Base-by-base conservation (phyloP, 2,329 filamentous ascomycete species). In the Westerdykella aurantiaca region DNA sequence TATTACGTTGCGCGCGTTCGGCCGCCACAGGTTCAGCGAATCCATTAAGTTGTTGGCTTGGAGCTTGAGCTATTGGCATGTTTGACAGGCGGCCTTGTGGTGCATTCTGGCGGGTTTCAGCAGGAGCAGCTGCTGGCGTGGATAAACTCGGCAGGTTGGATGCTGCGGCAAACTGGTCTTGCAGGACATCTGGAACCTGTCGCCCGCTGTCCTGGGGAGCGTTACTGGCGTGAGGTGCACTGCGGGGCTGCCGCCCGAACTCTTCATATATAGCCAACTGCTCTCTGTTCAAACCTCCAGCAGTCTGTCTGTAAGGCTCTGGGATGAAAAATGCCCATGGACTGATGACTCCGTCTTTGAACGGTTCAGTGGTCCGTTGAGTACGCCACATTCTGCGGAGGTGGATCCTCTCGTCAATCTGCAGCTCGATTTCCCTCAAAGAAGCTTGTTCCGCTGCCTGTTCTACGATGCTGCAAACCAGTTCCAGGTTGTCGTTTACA, bases 231-330 rank as follows among this genome's bases (percentile, higher is more conserved):
- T 70, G 82, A 54, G 61, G 75, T 34, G 77, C 69, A n/a, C 77
- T 79, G 44, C 88, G 84, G 22, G 88, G 84, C 63, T 95, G 88
- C 44, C 89, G 79, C 9, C 88, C 88, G 66, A 98, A 98, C 50
- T 97, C 90, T 60, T 97, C 90, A 60, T 98, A 98, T 21, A 98
- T 94, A 10, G 87, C 87, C 73, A 97, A 81, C 60, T 98, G 93
- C 58, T 96, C 88, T 18, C 85, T 78, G 60, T 95, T 97, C 41
- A 98, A 72, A 4, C 91, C 91, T 41, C 78, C 78, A 11, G 88
- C 83, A 31, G 85, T 84, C 54, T 96, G 80, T 58, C 93, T 89
- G 72, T 88, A 98, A 0, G 93, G 93, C 54, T 93, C 87, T 0
- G 91, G 91, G 50, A 98, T 95, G 34, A 89, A 90, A 69, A 88